A percentile compares a stretch with the other conserved stretches of the same genome.
Evolutionary conservation across 2,329 filamentous ascomycete genomes (phyloP).

Genomic region (Calonectria hongkongensis): DNA sequence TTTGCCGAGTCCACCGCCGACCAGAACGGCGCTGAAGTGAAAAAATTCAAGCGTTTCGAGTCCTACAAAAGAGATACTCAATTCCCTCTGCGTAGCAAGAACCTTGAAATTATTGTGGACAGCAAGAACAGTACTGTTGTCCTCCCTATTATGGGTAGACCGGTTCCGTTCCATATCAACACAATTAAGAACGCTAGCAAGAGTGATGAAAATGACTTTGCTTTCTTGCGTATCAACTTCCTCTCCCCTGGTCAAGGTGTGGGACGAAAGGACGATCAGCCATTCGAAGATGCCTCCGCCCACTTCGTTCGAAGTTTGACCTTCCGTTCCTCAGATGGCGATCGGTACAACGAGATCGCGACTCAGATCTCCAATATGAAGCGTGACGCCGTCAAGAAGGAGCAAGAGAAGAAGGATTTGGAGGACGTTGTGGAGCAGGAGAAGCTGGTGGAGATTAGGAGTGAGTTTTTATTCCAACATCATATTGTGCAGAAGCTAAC

Average conservation of each 20-base stretch:
- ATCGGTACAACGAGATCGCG: constrained; percentile 92
- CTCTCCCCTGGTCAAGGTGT: constrained; percentile 98
- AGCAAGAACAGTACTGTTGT: constrained; percentile 92
- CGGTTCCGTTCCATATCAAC: constrained; percentile 97
- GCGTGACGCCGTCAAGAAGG: constrained; percentile 91
- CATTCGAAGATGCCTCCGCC: constrained; percentile 95
- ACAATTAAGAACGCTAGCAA: constrained; percentile 99
- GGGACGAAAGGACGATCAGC: constrained; percentile 96
- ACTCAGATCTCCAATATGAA: constrained; percentile 97
- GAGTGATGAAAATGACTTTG: constrained; percentile 95
- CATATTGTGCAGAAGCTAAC: constrained; percentile 61
- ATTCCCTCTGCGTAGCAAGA: constrained; percentile 87
- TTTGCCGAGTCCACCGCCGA: constrained; percentile 91
- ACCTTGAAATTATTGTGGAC: constrained; percentile 93
- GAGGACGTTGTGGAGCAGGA: constrained; percentile 99
- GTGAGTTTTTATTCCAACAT: constrained; percentile 68
- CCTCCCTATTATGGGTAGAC: constrained; percentile 96
- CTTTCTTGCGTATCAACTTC: constrained; percentile 97
- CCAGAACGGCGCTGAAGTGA: constrained; percentile 92
- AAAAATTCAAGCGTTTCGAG: constrained; percentile 99
- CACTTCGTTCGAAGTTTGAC: constrained; percentile 98
- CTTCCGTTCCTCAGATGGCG: constrained; percentile 91
- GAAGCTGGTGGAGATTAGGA: constrained; percentile 95
- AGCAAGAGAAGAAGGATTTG: constrained; percentile 99
- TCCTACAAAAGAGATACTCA: constrained; percentile 99